Evolutionary conservation across 2,329 filamentous ascomycete species (phyloP).

Genomic region (Colletotrichum sp.): DNA sequence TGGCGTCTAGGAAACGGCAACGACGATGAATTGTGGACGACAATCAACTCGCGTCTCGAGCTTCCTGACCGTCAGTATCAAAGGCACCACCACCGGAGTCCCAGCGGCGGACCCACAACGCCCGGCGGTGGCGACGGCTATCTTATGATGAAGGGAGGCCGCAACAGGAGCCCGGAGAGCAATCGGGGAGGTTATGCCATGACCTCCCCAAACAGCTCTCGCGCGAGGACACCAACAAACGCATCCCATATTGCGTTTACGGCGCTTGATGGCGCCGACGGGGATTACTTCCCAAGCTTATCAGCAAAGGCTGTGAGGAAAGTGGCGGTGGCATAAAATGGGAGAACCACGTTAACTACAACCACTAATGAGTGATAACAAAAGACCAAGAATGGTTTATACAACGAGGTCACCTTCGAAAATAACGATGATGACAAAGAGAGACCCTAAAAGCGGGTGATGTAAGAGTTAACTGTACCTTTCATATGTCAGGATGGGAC

Average conservation of each 20-base stretch:
- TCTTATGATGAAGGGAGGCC: conserved; percentile 49
- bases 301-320: conserved; percentile 37
- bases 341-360: not conserved
- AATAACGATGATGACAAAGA: not conserved
- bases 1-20: conserved; percentile 56
- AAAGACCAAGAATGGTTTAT: not conserved
- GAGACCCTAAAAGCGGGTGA: not conserved
- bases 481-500: not conserved
- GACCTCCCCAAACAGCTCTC: conserved; percentile 51
- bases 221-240: conserved; percentile 51
- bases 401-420: not conserved
- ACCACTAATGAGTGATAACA: not conserved
- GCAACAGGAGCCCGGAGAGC: conserved; percentile 38
- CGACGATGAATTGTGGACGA: conserved; percentile 49
- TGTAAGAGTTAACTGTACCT: conserved; percentile 12
- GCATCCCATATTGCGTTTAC: conserved; percentile 30
- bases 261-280: conserved; percentile 31
- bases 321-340: conserved; percentile 10
- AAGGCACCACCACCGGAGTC: conserved; percentile 48
- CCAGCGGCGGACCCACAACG: conserved; percentile 42
- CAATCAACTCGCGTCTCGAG: conserved; percentile 57
- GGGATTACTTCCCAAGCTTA: conserved; percentile 48
- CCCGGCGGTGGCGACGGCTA: conserved; percentile 43
- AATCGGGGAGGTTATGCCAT: conserved; percentile 22
- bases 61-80: conserved; percentile 47